Conservation (phyloP, 441 rosid genomes). For the Jatropha podagrica region DNA sequence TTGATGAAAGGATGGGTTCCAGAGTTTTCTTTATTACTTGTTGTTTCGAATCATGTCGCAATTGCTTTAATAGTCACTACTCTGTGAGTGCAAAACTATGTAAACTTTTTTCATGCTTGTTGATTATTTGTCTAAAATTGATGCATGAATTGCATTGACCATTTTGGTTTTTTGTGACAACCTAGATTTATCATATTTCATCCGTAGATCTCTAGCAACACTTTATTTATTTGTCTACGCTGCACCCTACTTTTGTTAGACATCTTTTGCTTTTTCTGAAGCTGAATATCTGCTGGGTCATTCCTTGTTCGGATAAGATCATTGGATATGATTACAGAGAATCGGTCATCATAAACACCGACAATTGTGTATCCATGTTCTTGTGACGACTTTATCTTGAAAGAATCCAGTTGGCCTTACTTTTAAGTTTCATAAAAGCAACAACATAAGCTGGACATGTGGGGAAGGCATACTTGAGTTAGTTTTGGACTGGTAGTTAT, state of each 20-base stretch:
- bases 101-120: not conserved
- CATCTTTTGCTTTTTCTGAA: not conserved
- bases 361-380: not conserved
- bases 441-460: not conserved
- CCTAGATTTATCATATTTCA: not conserved
- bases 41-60: not conserved
- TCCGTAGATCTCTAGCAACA: not conserved
- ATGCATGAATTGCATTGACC: not conserved
- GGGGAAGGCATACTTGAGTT: slow-evolving; percentile 23
- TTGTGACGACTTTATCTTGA: not conserved
- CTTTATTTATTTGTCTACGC: not conserved
- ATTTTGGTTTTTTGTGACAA: not conserved
- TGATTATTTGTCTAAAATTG: not conserved
- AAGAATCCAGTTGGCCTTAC: slow-evolving; percentile 19
- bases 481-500: slow-evolving; percentile 44
- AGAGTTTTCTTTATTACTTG: not conserved
- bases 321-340: slow-evolving; percentile 10
- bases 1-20: not conserved
- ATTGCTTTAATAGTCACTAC: not conserved
- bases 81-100: not conserved
- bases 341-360: not conserved
- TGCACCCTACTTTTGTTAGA: not conserved
- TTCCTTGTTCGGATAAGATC: slow-evolving; percentile 7
- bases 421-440: not conserved
- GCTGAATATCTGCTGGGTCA: slow-evolving; percentile 1